A percentile compares a stretch with the other conserved stretches of the same genome.
These are phyloP conservation scores for Syzygium syzygioides DNA, from an alignment of 441 rosid genomes.

Conservation along the genomic window DNA sequence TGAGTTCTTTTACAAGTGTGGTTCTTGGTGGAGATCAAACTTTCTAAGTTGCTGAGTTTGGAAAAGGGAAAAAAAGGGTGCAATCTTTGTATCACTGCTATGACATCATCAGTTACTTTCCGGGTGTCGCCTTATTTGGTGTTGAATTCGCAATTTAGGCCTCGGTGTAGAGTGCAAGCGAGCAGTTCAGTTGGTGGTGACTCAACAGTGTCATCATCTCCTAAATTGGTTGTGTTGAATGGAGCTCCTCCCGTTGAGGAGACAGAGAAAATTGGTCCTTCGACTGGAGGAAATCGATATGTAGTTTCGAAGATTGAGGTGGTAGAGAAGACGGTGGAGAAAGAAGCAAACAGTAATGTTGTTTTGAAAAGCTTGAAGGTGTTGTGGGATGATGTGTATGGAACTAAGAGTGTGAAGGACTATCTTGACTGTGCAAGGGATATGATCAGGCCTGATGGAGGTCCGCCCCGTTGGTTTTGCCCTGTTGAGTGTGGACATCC, in stretches of 20 bases:
- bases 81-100: not conserved
- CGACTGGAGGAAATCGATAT: not conserved
- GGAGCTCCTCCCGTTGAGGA: not conserved
- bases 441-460: conserved; percentile 63
- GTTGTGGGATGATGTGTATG: conserved; percentile 95
- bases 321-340: not conserved
- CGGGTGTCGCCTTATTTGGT: not conserved
- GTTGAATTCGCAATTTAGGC: not conserved
- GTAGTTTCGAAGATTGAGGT: not conserved
- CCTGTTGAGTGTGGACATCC: conserved; percentile 79
- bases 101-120: not conserved
- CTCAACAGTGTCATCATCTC: not conserved
- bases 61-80: not conserved
- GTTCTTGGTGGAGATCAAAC: not conserved
- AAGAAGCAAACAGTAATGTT: conserved; percentile 22
- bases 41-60: not conserved
- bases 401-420: conserved; percentile 57
- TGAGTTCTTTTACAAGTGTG: not conserved
- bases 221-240: not conserved
- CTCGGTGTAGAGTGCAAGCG: not conserved
- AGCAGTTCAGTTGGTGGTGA: not conserved
- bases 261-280: not conserved
- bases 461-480: conserved; percentile 94
- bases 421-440: conserved; percentile 54
- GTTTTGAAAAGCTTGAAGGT: conserved; percentile 37